Evolutionary conservation across 495 filamentous ascomycete genomes (phyloP), one percentile per base, ranked within the genome.

Genomic region (Aspergillus conjunctus): DNA sequence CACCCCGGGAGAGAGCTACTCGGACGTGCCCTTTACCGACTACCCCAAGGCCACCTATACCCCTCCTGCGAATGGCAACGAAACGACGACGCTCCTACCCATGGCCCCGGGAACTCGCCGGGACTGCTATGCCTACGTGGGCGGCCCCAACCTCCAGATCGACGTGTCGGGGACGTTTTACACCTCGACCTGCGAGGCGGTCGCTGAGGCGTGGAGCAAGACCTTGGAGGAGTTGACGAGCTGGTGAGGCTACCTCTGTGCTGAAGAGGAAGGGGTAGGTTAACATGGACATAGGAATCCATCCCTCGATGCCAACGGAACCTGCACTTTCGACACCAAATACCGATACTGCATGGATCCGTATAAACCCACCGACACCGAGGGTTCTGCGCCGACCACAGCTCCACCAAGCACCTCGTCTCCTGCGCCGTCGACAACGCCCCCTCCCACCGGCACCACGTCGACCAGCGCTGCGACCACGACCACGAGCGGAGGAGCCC

Each of bases 341-440:
- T 59, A 51, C 56, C 26, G 56, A 31, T 59, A 59, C 46, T 59
- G 46, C 49, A 59, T 59, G 56, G n/a, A 51, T 20, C 46, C 32
- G 32, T 49, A 59, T 12, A 41, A 15, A 18, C 4, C 7, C 15
- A 31, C 39, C 26, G 0, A 20, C 17, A 7, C 12, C 43, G 2
- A 45, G 7, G 17, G 17, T 7, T n/a, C 43, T 45, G 17, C 43
- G n/a, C 11, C 7, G 4, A 9, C 43, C 12, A n/a, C 43, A 17
- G 12, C 43, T 1, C 43, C 43, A 15, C 43, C 14, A 45, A 7
- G 43, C 12, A 15, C 1, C 17, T 15, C 43, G 1, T 44, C 34
- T 14, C 21, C 37, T 17, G 22, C 18, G 1, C 14, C 18, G n/a
- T 56, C 53, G 20, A n/a, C n/a, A n/a, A 26, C 39, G 8, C 8